A percentile compares a stretch with the other conserved stretches of the same genome.
Conservation (phyloP, 768 basidiomycete species). For the Tephrocybe sp. region DNA sequence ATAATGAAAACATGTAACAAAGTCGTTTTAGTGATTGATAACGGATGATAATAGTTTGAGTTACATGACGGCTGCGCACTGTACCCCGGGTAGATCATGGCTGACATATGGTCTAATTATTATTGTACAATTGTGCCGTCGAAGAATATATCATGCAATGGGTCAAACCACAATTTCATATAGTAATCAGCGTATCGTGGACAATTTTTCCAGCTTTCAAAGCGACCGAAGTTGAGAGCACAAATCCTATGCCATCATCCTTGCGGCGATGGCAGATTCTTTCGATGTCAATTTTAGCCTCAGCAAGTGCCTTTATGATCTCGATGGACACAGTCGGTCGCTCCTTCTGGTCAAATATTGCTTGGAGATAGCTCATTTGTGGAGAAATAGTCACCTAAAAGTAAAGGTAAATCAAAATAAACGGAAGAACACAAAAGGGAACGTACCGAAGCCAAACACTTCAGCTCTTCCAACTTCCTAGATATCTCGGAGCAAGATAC, state of each 20-base stretch:
- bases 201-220: background rate
- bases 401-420: background rate
- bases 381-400: background rate
- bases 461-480: background rate
- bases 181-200: no score
- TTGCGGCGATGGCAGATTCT: background rate
- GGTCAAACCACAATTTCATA: no score
- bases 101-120: no score
- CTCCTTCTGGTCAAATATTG: background rate
- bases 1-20: constrained; percentile 28
- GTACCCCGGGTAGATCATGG: no score
- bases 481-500: background rate
- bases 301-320: background rate
- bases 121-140: no score
- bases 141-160: no score
- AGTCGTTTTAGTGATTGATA: no score
- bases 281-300: constrained; percentile 1
- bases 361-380: constrained; percentile 6
- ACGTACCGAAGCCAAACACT: background rate
- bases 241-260: background rate
- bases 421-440: background rate
- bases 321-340: background rate
- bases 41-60: no score
- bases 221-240: background rate
- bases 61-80: no score